Percentiles rank a stretch among this genome's conserved stretches.
These are phyloP conservation scores for Blastocystis sp. DNA, from an alignment of 352 stramenopile species.

Conservation along the genomic window DNA sequence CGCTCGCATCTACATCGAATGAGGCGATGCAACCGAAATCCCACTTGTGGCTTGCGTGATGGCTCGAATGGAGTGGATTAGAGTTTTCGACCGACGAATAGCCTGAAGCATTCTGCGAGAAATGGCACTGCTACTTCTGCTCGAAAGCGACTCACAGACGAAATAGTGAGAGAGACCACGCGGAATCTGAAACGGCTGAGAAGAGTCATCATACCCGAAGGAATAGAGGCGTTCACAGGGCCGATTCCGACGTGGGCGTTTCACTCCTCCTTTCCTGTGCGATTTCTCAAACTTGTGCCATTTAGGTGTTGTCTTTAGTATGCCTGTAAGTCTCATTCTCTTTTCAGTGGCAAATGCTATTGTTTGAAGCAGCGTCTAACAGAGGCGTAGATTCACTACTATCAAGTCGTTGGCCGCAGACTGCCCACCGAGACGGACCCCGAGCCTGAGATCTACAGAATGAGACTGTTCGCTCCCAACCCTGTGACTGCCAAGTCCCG, in stretches of 20 bases:
- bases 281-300: slow-evolving; percentile 7
- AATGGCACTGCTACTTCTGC: not conserved
- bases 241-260: slow-evolving; percentile 30
- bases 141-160: no score
- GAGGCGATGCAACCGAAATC: not conserved
- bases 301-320: not conserved
- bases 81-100: not conserved
- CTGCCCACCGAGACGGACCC: slow-evolving; percentile 79
- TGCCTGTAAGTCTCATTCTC: not conserved
- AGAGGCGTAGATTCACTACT: slow-evolving; percentile 3
- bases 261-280: not conserved
- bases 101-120: not conserved
- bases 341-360: not conserved
- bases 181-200: not conserved
- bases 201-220: not conserved
- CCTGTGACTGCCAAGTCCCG: slow-evolving; percentile 94
- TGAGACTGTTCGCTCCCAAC: slow-evolving; percentile 94
- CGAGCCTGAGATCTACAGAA: slow-evolving; percentile 96
- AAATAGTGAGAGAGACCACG: no score
- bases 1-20: not conserved
- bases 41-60: slow-evolving; percentile 25
- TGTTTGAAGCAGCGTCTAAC: not conserved
- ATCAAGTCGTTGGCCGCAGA: slow-evolving; percentile 18
- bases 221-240: not conserved
- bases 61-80: slow-evolving; percentile 7